These are phyloP conservation scores for Erythrobasidium hasegawianum DNA, from an alignment of 1,284 basidiomycete genomes.

Conservation along the genomic window DNA sequence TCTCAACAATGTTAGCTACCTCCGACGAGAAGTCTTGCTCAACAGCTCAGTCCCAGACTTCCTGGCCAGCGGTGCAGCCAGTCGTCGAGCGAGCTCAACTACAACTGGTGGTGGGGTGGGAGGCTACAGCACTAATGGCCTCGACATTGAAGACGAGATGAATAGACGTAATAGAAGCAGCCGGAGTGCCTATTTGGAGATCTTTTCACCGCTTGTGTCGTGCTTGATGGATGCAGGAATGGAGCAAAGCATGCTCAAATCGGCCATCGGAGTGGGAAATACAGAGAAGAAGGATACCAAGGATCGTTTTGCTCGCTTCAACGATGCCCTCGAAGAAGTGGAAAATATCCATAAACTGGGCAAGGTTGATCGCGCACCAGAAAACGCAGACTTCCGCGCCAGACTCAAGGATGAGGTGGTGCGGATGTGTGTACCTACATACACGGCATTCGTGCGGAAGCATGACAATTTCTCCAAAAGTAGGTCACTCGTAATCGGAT, in stretches of 20 bases:
- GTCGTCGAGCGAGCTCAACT: conserved; percentile 37
- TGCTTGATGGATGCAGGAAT: conserved; percentile 47
- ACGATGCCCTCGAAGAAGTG: conserved; percentile 46
- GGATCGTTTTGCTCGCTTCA: conserved; percentile 46
- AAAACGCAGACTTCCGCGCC: conserved; percentile 42
- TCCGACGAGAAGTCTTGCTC: conserved; percentile 44
- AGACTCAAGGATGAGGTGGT: conserved; percentile 45
- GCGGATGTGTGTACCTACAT: conserved; percentile 47
- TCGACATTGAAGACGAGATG: conserved; percentile 42
- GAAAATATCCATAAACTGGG: conserved; percentile 43
- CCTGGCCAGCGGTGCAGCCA: conserved; percentile 1
- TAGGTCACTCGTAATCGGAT: background rate
- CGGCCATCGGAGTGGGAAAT: conserved; percentile 40
- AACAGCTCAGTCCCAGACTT: conserved; percentile 37
- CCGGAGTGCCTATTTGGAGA: conserved; percentile 45
- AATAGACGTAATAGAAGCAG: conserved; percentile 45
- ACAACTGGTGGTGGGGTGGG: conserved; percentile 12
- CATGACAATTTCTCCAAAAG: conserved; percentile 37
- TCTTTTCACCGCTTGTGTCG: conserved; percentile 45
- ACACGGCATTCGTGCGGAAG: conserved; percentile 41
- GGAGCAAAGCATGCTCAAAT: conserved; percentile 40
- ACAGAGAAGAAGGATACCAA: conserved; percentile 45
- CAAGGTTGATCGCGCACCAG: conserved; percentile 40
- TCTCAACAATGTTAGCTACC: conserved; percentile 46
- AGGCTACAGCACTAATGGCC: background rate